Conservation (phyloP, 108 stramenopile species). For the Nitzschia sp. region DNA sequence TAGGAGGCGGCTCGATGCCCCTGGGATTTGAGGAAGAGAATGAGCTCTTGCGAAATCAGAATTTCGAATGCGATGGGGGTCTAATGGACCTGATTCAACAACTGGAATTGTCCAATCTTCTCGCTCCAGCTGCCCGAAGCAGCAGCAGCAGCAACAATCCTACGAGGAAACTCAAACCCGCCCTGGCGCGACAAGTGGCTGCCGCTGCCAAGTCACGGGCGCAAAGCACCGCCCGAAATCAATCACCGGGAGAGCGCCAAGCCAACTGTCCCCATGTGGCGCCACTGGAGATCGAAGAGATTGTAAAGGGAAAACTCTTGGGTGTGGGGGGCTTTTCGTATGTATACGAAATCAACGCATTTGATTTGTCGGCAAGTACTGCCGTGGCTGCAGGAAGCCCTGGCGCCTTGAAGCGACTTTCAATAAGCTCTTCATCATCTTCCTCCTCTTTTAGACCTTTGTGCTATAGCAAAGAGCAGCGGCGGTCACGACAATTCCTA, state of each 20-base stretch:
- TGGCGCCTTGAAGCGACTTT: too few species aligned
- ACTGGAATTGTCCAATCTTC: background rate
- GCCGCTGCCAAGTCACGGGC: background rate
- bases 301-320: constrained; percentile 37
- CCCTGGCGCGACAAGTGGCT: background rate
- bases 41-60: background rate
- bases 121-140: background rate
- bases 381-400: too few species aligned
- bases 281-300: constrained; percentile 23
- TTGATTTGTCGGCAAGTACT: background rate
- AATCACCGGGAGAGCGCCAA: background rate
- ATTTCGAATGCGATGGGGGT: background rate
- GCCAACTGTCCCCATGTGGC: background rate
- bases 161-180: background rate
- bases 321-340: constrained; percentile 51
- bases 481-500: background rate
- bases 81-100: background rate
- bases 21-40: background rate
- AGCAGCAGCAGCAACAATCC: background rate
- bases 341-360: constrained; percentile 37
- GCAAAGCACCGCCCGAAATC: background rate
- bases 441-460: background rate
- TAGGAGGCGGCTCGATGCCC: background rate
- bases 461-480: background rate
- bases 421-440: too few species aligned